Base-by-base conservation (phyloP, 169 alveolate genomes). In the Eimeria zaria region DNA sequence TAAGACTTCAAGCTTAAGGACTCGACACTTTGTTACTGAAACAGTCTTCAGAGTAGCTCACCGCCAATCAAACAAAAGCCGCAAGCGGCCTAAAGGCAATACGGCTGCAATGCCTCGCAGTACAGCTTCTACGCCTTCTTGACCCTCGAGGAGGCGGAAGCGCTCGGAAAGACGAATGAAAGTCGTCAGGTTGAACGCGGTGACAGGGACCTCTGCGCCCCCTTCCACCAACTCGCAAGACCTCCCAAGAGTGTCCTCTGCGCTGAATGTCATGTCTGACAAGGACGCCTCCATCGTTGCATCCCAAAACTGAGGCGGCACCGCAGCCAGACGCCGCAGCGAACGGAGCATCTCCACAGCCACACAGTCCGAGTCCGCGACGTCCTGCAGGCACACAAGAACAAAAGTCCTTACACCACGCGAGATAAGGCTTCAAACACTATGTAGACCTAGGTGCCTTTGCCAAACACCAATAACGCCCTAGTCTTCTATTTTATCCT, bases 41-140 rank as follows among this genome's bases (percentile, higher is more conserved):
- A 27, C 44, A 20, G 88, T 27, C n/a, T 44, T 0, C 62, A 18
- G 51, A 33, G 8, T 33, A 20, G 12, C 96, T 58, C 73, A 95
- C 97, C 97, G 60, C 95, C 97, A 87, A 58, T 98, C 99, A 76
- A 98, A 97, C 88, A 98, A 96, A 97, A 98, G 97, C 76, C 99
- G 97, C 96, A 98, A 84, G 58, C 99, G 97, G 30, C 99, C 99
- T 39, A 98, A 95, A 30, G 99, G 99, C 71, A 98, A 95, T 33
- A 98, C 98, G 16, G 99, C 97, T 44, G 98, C 98, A 88, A 98
- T 96, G 27, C 99, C 99, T 85, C 97, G 97, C 83, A 98, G 96
- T 22, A 98, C 92, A 81, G 97, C 97, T 67, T 98, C 97, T 88
- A 98, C 84, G 36, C 98, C 98, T 80, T 95, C 96, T 46, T 97